Evolutionary conservation across 306 rosid species (phyloP).

Genomic region (Castanopsis chinensis): DNA sequence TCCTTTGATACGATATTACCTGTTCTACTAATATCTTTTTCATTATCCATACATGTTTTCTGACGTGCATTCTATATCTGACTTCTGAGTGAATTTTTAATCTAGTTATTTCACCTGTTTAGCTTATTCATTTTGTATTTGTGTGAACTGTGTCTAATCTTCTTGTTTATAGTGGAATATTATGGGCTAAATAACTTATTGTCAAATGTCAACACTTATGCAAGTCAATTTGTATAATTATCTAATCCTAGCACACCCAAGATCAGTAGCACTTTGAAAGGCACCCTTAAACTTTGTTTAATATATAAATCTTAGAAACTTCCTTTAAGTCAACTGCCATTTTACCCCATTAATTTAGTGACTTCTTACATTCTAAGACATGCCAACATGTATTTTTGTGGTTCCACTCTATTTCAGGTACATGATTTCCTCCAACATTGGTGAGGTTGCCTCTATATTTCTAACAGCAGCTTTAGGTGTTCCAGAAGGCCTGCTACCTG

Average conservation of each 20-base stretch:
- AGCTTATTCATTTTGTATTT: neutral
- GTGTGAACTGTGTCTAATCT: neutral
- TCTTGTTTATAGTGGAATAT: neutral
- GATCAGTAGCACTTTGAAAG: neutral
- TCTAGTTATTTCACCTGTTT: neutral
- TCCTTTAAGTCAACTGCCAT: neutral
- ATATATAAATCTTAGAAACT: neutral
- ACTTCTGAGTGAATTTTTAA: too few relatives aligned
- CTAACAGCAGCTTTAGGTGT: slow-evolving; percentile 83
- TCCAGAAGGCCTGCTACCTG: slow-evolving; percentile 97
- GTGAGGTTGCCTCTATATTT: slow-evolving; percentile 81
- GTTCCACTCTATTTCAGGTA: slow-evolving; percentile 46
- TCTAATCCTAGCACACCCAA: neutral
- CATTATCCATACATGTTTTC: too few relatives aligned
- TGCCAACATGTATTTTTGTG: slow-evolving; percentile 5
- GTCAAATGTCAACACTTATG: neutral
- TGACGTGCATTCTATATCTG: too few relatives aligned
- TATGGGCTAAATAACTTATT: neutral
- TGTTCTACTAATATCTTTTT: too few relatives aligned
- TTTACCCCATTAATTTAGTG: slow-evolving; percentile 1
- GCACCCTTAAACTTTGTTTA: neutral
- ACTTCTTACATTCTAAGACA: neutral
- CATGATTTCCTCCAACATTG: slow-evolving; percentile 89
- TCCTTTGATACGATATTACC: neutral
- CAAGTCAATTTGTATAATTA: neutral